Conservation (phyloP, 257 asterid species). For the Forsythia viridissima region DNA sequence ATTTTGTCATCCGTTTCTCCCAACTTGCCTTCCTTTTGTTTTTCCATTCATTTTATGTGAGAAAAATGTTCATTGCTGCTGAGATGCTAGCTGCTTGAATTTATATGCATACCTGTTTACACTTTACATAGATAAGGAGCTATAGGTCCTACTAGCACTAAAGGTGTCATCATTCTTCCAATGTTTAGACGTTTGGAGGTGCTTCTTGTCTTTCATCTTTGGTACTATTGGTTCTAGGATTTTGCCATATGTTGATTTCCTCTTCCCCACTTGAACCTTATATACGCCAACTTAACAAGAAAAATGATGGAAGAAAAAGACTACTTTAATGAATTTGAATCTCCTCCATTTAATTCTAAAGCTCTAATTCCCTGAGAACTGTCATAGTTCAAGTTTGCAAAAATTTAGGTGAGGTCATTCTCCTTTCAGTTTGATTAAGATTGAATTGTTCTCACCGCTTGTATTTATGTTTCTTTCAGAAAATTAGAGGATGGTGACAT, state of each 20-base stretch:
- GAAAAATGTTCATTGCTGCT: not conserved
- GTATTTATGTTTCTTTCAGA: slow-evolving; percentile 46
- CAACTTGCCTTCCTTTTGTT: not conserved
- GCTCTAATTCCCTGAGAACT: not conserved
- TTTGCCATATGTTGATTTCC: not conserved
- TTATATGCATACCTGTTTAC: not conserved
- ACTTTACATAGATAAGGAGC: not conserved
- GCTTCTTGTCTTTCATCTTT: not conserved
- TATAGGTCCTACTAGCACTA: slow-evolving; percentile 3
- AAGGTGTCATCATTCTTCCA: not conserved
- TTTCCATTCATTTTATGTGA: not conserved
- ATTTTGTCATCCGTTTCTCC: not conserved
- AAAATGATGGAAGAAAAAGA: slow-evolving; percentile 4
- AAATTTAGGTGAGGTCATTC: not conserved
- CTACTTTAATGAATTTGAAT: not conserved
- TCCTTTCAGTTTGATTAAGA: not conserved
- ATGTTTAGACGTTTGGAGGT: not conserved
- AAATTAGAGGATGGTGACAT: slow-evolving; percentile 96
- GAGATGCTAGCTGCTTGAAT: not conserved
- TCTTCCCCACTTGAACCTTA: not conserved
- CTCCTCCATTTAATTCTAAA: not conserved
- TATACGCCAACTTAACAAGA: slow-evolving; percentile 5
- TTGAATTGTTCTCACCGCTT: not conserved
- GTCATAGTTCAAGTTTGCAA: not conserved
- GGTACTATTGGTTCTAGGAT: not conserved